Evolutionary conservation across 257 asterid genomes (phyloP).

Genomic region (Solanum appendiculatum): DNA sequence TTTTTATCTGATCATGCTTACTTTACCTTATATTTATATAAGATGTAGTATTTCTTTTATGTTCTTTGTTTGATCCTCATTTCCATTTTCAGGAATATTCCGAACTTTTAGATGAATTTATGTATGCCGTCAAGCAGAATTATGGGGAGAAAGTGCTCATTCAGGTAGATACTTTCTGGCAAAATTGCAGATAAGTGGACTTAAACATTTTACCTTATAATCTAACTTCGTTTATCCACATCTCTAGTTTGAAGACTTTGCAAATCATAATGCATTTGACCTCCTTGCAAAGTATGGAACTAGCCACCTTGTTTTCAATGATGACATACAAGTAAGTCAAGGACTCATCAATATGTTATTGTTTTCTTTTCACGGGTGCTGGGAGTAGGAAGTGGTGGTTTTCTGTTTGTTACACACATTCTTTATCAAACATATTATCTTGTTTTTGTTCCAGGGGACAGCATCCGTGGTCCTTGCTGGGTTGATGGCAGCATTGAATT

Average conservation of each 20-base stretch:
- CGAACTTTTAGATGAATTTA: slow-evolving; percentile 70
- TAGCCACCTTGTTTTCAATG: slow-evolving; percentile 77
- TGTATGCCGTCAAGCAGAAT: slow-evolving; percentile 74
- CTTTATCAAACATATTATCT: background rate
- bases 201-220: background rate
- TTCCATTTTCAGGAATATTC: slow-evolving; percentile 48
- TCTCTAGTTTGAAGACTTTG: slow-evolving; percentile 78
- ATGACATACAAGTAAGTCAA: slow-evolving; percentile 58
- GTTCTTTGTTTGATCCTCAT: background rate
- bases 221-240: background rate
- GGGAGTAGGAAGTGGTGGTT: background rate
- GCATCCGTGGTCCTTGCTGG: slow-evolving; percentile 85
- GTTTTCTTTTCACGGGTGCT: background rate
- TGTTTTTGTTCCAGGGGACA: slow-evolving; percentile 50
- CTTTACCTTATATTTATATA: background rate
- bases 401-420: background rate
- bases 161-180: slow-evolving; percentile 33
- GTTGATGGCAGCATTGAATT: slow-evolving; percentile 47
- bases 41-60: background rate
- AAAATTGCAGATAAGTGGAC: background rate
- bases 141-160: slow-evolving; percentile 81
- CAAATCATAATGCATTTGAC: slow-evolving; percentile 82
- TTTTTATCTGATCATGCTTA: background rate
- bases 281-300: slow-evolving; percentile 63
- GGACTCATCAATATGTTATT: background rate